Evolutionary conservation across 495 filamentous ascomycete genomes (phyloP), one percentile per base, ranked within the genome.

Genomic region (Penicillium salamii): DNA sequence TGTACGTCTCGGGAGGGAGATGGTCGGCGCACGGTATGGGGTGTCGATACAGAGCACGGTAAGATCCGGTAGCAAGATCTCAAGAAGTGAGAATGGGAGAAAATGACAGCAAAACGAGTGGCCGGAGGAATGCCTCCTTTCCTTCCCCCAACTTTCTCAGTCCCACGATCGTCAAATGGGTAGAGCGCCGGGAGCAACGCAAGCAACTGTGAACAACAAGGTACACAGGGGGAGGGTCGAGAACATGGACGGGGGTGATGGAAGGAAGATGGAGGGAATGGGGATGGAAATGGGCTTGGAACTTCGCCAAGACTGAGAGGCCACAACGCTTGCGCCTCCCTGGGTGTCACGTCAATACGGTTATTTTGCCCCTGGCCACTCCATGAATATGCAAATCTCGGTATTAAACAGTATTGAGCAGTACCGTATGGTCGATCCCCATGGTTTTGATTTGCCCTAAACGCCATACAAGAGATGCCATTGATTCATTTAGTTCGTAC

Each of bases 61-160:
- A 24, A 21, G 41, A 50, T 37, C 42, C 38, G 48, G 39, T 31
- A 48, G 37, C 49, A 28, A 49, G 39, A 49, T 54, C 58, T 50
- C 55, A 13, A 48, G 40, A 57, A 35, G 49, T 32, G 35, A 50
- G 43, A 53, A 55, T 33, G 44, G 29, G 53, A 53, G 46, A 43
- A 62, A 51, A 67, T 34, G 49, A 55, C 47, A 58, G 49, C 65
- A 59, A 64, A 75, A 76, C 71, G 73, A 76, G 66, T 62, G 73
- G 65, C 71, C 68, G 70, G 73, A 74, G 71, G 71, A 67, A 69
- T 66, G 66, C 73, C 71, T 75, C 73, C 69, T 71, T 68, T 71
- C 65, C 52, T 65, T 32, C 57, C 61, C 63, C 63, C 57, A 62
- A 63, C 49, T 58, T 55, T 58, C 60, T 70, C 68, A 68, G 43